Evolutionary conservation across 305 asterid genomes (phyloP).

Genomic region (Fraxinus latifolia): DNA sequence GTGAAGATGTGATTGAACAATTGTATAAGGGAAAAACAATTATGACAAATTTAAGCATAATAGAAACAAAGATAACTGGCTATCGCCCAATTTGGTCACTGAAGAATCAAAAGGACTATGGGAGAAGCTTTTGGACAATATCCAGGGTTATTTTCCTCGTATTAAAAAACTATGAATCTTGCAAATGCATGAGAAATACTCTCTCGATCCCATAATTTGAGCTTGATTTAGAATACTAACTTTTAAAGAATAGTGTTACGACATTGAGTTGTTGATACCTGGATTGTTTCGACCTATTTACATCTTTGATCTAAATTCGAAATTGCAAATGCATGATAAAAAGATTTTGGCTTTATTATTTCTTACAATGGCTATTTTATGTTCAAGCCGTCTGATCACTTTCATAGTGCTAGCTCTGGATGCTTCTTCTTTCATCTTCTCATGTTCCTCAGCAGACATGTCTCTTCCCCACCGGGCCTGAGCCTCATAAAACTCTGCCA

Average conservation of each 20-base stretch:
- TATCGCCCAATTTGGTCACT: background rate
- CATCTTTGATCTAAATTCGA: background rate
- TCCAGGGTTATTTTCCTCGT: background rate
- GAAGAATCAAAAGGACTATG: background rate
- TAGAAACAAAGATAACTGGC: background rate
- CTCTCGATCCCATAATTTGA: background rate
- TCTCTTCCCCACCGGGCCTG: constrained; percentile 86
- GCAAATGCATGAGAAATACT: background rate
- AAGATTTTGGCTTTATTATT: background rate
- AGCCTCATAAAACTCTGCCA: constrained; percentile 94
- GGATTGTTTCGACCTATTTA: background rate
- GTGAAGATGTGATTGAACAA: background rate
- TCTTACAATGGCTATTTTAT: constrained; percentile 78
- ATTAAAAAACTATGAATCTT: background rate
- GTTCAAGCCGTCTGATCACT: constrained; percentile 80
- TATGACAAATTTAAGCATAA: background rate
- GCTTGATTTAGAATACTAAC: background rate
- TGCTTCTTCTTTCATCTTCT: constrained; percentile 75
- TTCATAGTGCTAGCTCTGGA: constrained; percentile 56
- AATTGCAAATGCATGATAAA: background rate
- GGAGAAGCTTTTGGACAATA: background rate
- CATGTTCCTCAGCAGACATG: constrained; percentile 68
- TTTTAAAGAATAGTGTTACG: background rate
- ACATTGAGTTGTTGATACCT: background rate
- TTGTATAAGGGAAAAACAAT: background rate